phyloP scores from a whole-genome alignment of 345 rosid species.

The Pelargonium nanum region DNA sequence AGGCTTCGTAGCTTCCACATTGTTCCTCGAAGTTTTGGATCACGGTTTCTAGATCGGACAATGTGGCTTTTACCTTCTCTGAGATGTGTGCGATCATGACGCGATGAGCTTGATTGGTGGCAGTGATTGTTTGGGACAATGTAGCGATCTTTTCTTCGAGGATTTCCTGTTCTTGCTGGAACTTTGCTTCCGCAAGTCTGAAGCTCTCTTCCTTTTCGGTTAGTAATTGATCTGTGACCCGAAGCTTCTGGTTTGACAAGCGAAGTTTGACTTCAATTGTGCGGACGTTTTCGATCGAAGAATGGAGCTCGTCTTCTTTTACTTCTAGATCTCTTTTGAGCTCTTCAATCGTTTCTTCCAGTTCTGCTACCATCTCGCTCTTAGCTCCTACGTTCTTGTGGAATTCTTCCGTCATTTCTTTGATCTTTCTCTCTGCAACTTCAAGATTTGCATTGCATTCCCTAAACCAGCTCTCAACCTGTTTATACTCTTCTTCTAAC shows the following conservation, averaged over 20 bases:
- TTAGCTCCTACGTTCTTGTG: conserved; percentile 25
- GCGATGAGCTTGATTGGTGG: conserved; percentile 28
- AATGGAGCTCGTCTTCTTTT: conserved; percentile 65
- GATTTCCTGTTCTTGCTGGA: conserved; percentile 45
- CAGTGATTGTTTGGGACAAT: conserved; percentile 27
- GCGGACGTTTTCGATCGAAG: conserved; percentile 40
- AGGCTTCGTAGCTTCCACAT: conserved; percentile 22
- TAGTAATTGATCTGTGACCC: conserved; percentile 74
- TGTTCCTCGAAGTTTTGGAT: conserved; percentile 33
- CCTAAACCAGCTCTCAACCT: conserved; percentile 22
- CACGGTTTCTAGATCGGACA: conserved; percentile 30
- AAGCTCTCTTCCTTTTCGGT: conserved; percentile 60
- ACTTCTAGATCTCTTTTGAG: conserved; percentile 55
- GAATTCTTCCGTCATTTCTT: conserved; percentile 21
- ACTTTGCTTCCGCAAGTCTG: conserved; percentile 50
- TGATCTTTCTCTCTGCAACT: conserved; percentile 34
- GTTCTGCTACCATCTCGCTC: conserved; percentile 35
- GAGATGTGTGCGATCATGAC: conserved; percentile 37
- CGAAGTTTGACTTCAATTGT: conserved; percentile 76
- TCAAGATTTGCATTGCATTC: conserved; percentile 33
- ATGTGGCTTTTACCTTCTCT: conserved; percentile 23
- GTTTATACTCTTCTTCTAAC: conserved; percentile 41
- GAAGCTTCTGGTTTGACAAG: conserved; percentile 84
- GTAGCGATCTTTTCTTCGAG: conserved; percentile 42
- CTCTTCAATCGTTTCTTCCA: conserved; percentile 51